Evolutionary conservation across 2,329 filamentous ascomycete genomes (phyloP).

Genomic region (Clonostachys sp.): DNA sequence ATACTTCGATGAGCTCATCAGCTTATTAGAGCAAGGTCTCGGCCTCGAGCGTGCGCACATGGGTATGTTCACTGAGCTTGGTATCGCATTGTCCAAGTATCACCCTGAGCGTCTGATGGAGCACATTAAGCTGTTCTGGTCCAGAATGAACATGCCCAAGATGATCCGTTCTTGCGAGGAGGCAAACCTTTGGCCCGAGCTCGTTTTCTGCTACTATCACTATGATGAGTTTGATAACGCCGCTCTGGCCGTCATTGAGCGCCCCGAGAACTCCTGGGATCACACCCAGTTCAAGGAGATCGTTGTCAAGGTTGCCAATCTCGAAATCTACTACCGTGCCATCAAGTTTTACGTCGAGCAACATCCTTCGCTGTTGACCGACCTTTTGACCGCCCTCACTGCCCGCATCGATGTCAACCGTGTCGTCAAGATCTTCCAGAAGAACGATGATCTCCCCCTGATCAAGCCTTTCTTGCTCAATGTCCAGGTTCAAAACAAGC

Average conservation of each 20-base stretch:
- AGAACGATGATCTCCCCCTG: slow-evolving; percentile 94
- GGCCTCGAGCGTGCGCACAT: slow-evolving; percentile 90
- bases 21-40: slow-evolving; percentile 88
- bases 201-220: slow-evolving; percentile 97
- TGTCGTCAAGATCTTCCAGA: slow-evolving; percentile 98
- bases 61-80: slow-evolving; percentile 94
- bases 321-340: slow-evolving; percentile 98
- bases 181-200: slow-evolving; percentile 92
- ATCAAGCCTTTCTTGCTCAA: slow-evolving; percentile 99
- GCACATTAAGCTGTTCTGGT: slow-evolving; percentile 98
- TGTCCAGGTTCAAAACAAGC: slow-evolving; percentile 96
- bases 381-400: slow-evolving; percentile 88
- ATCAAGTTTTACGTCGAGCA: slow-evolving; percentile 97
- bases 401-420: slow-evolving; percentile 95
- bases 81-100: slow-evolving; percentile 89
- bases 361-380: slow-evolving; percentile 92
- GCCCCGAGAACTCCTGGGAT: slow-evolving; percentile 95
- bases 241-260: slow-evolving; percentile 95
- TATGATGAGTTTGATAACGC: slow-evolving; percentile 99
- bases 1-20: slow-evolving; percentile 97
- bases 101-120: slow-evolving; percentile 97
- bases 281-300: slow-evolving; percentile 99
- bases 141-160: slow-evolving; percentile 95
- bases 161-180: slow-evolving; percentile 92
- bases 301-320: slow-evolving; percentile 92